phyloP scores from a whole-genome alignment of 1,284 basidiomycete species.

The Ceratobasidium sp. region DNA sequence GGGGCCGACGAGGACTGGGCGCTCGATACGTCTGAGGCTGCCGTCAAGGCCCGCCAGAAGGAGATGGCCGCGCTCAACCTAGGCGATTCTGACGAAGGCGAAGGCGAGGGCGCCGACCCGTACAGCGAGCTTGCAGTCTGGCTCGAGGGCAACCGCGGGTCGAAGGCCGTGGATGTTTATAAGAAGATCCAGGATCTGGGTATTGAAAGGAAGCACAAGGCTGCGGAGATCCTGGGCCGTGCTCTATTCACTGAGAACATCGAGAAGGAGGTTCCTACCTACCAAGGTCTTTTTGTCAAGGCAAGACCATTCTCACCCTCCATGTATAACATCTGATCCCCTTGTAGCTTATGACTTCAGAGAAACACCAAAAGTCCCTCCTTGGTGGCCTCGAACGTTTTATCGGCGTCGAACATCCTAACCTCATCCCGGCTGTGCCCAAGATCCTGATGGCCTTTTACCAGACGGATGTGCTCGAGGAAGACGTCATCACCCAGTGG shows the following conservation, averaged over 20 bases:
- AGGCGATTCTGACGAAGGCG: slow-evolving; percentile 82
- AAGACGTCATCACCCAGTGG: slow-evolving; percentile 92
- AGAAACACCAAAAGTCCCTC: slow-evolving; percentile 70
- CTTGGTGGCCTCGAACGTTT: slow-evolving; percentile 64
- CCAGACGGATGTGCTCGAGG: slow-evolving; percentile 92
- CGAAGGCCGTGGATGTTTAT: slow-evolving; percentile 74
- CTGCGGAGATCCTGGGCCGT: slow-evolving; percentile 85
- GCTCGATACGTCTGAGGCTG: slow-evolving; percentile 90
- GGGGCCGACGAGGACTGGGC: slow-evolving; percentile 83
- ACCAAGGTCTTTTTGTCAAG: slow-evolving; percentile 82
- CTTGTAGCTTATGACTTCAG: slow-evolving; percentile 51
- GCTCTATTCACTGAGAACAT: slow-evolving; percentile 87
- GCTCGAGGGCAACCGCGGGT: slow-evolving; percentile 82
- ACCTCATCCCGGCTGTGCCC: slow-evolving; percentile 55
- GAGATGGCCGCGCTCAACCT: slow-evolving; percentile 70
- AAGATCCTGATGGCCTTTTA: slow-evolving; percentile 97
- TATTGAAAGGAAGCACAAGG: slow-evolving; percentile 96
- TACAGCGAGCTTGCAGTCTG: slow-evolving; percentile 87
- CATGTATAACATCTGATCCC: not conserved
- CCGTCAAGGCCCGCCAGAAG: slow-evolving; percentile 87
- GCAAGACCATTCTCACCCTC: slow-evolving; percentile 58
- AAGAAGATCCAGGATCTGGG: slow-evolving; percentile 93
- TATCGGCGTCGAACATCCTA: slow-evolving; percentile 56
- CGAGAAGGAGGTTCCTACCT: slow-evolving; percentile 76
- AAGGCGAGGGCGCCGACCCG: slow-evolving; percentile 87